Percentiles rank a stretch among this genome's conserved stretches.
Conservation (phyloP, 306 rosid species). For the Fragaria ananassa region DNA sequence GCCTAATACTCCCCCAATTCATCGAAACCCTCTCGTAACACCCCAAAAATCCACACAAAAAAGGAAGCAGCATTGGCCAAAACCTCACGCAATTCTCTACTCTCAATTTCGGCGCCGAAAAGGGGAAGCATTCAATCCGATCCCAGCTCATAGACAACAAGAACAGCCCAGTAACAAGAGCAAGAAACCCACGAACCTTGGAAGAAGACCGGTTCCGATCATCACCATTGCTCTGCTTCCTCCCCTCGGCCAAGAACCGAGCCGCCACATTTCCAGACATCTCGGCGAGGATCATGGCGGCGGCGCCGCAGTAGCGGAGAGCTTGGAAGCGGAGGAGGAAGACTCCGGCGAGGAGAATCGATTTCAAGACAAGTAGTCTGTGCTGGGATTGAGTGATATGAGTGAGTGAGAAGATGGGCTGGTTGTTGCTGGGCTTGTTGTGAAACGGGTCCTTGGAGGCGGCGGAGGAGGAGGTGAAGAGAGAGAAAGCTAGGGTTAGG, state of each 20-base stretch:
- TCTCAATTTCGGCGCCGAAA: conserved; percentile 43
- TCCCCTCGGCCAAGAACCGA: conserved; percentile 32
- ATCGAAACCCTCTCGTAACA: conserved; percentile 56
- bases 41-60: conserved; percentile 68
- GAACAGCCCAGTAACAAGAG: conserved; percentile 49
- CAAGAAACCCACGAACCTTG: conserved; percentile 61
- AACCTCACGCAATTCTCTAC: conserved; percentile 52
- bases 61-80: conserved; percentile 85
- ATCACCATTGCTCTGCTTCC: too few relatives aligned
- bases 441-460: conserved; percentile 43
- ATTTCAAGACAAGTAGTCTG: conserved; percentile 40
- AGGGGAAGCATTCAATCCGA: conserved; percentile 69
- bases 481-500: conserved; percentile 41
- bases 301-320: conserved; percentile 77
- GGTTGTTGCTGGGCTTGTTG: conserved; percentile 25
- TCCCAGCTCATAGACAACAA: conserved; percentile 80
- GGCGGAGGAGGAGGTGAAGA: conserved; percentile 26
- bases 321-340: conserved; percentile 84
- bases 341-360: conserved; percentile 61
- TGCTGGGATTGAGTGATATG: conserved; percentile 49
- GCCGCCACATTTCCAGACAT: conserved; percentile 60
- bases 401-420: conserved; percentile 35
- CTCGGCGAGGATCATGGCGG: conserved; percentile 89
- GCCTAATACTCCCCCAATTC: conserved; percentile 58
- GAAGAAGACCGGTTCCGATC: conserved; percentile 13